Conservation (phyloP, 1,284 basidiomycete genomes). For the Rhodotorula sp. region DNA sequence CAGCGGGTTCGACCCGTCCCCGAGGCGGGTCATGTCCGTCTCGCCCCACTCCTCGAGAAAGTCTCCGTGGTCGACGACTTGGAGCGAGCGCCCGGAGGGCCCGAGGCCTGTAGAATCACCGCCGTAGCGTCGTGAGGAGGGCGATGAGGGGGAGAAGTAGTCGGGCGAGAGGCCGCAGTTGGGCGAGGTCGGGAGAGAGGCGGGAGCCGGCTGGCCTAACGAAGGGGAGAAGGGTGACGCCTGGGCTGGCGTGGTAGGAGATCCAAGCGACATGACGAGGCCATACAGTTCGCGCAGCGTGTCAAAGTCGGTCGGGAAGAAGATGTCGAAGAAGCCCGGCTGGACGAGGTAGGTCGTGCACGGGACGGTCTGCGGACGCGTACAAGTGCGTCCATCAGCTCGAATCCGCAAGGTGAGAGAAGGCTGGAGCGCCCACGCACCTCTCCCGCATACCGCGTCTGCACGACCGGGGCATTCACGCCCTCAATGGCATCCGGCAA, state of each 20-base stretch:
- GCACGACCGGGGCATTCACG: conserved; percentile 88
- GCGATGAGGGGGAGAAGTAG: conserved; percentile 29
- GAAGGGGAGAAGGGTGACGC: conserved; percentile 42
- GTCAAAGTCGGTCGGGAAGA: conserved; percentile 94
- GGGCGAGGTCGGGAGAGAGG: conserved; percentile 59
- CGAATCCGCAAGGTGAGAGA: background rate
- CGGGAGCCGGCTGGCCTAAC: conserved; percentile 51
- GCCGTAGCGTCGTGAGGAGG: conserved; percentile 50
- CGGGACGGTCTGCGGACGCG: conserved; percentile 58
- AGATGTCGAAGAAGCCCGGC: conserved; percentile 97
- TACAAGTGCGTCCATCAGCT: background rate
- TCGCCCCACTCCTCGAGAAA: conserved; percentile 82
- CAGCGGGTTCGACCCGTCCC: conserved; percentile 82
- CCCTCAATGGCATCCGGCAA: conserved; percentile 85
- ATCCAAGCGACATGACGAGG: conserved; percentile 57
- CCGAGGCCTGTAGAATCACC: conserved; percentile 8
- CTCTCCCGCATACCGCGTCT: conserved; percentile 79
- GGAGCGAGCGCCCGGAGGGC: conserved; percentile 53
- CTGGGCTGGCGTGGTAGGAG: conserved; percentile 23
- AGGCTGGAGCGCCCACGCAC: conserved; percentile 53
- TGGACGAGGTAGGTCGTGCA: conserved; percentile 87
- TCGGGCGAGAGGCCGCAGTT: conserved; percentile 34
- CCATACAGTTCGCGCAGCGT: conserved; percentile 84
- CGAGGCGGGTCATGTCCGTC: conserved; percentile 62
- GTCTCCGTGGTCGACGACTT: conserved; percentile 76